Evolutionary conservation across 129 eudicot species (phyloP).

Genomic region (Ambrosia trifida): DNA sequence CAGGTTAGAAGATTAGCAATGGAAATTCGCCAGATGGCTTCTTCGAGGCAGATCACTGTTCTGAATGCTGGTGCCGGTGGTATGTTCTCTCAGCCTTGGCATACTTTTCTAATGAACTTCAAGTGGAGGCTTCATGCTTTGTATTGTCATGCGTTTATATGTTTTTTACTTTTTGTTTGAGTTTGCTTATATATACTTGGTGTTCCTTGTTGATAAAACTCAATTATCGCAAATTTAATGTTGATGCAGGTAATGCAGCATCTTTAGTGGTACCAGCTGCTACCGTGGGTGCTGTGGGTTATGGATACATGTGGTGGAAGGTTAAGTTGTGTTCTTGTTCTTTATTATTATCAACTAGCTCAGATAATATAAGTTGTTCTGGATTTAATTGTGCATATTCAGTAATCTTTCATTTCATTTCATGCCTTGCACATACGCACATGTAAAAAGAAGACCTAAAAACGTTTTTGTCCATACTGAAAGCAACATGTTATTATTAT

Average conservation of each 20-base stretch:
- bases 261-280: conserved; percentile 77
- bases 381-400: background rate
- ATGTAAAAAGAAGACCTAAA: conserved; percentile 15
- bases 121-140: conserved; percentile 7
- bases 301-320: conserved; percentile 99
- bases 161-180: conserved; percentile 8
- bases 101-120: background rate
- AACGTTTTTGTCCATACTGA: conserved; percentile 7
- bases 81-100: conserved; percentile 21
- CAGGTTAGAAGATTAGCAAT: conserved; percentile 84
- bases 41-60: conserved; percentile 68
- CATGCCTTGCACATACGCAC: conserved; percentile 15
- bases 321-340: conserved; percentile 35
- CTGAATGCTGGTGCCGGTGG: conserved; percentile 74
- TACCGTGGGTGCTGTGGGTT: conserved; percentile 75
- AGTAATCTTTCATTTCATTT: background rate
- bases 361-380: background rate
- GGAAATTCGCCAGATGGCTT: conserved; percentile 79
- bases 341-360: background rate
- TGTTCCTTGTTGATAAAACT: conserved; percentile 13
- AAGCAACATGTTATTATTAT: background rate
- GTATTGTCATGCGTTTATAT: conserved; percentile 11
- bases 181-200: conserved; percentile 15
- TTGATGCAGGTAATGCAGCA: conserved; percentile 46
- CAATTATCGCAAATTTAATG: conserved; percentile 7